phyloP scores from a whole-genome alignment of 139 green algal species.

The Zygnema circumcarinatum region DNA sequence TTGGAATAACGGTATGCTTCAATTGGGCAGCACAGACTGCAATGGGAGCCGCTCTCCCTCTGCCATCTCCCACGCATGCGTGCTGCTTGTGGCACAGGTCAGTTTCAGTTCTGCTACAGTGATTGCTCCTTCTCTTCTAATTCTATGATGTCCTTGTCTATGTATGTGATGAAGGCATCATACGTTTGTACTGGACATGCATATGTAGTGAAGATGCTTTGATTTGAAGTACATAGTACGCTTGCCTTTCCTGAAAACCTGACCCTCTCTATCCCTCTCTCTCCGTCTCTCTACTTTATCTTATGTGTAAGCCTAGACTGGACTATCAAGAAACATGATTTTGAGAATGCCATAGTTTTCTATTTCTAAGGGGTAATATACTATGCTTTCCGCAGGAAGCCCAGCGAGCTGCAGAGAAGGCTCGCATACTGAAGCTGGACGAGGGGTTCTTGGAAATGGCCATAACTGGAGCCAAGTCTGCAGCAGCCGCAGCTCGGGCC shows the following conservation, averaged over 20 bases:
- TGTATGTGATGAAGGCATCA: background rate
- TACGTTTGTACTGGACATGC: background rate
- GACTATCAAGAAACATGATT: background rate
- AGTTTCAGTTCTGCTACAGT: background rate
- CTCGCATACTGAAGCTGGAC: constrained; percentile 18
- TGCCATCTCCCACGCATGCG: constrained; percentile 27
- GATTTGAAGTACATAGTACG: background rate
- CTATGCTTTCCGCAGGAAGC: constrained; percentile 34
- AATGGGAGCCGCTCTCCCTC: background rate
- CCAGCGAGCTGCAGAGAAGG: constrained; percentile 35
- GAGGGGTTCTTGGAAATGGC: constrained; percentile 35
- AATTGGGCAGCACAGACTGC: constrained; percentile 34
- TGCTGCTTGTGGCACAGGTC: constrained; percentile 51
- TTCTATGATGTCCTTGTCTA: background rate
- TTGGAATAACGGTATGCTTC: constrained; percentile 39
- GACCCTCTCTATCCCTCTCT: background rate
- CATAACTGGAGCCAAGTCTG: constrained; percentile 31
- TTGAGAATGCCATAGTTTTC: no score
- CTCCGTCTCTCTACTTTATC: background rate
- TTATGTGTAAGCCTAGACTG: background rate
- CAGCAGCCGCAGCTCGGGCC: constrained; percentile 33
- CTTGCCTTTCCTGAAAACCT: background rate
- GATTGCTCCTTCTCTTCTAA: background rate
- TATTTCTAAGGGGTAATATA: background rate
- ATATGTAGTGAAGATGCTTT: background rate